Base-by-base conservation (phyloP, 108 stramenopile genomes). In the Craspedostauros australis region DNA sequence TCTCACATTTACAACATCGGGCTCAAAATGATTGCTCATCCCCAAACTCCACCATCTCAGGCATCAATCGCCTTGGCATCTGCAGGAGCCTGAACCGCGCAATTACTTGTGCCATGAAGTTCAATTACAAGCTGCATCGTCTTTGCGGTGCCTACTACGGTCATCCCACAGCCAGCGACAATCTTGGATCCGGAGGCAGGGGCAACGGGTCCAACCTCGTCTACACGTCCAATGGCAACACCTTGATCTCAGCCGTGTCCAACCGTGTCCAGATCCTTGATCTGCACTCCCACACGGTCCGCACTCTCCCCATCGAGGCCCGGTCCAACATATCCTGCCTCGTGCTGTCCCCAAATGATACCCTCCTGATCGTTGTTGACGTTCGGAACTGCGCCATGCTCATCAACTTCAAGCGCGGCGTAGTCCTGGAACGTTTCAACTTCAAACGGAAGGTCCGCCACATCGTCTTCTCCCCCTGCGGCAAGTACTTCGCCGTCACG, bases 71-170 rank as follows among this genome's bases (percentile, higher is more conserved):
- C n/a, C n/a, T n/a, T n/a, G n/a, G n/a, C n/a, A n/a, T n/a, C n/a
- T n/a, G n/a, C n/a, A n/a, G n/a, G n/a, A n/a, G n/a, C n/a, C n/a
- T n/a, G n/a, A n/a, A n/a, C n/a, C n/a, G n/a, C n/a, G n/a, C n/a
- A n/a, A n/a, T n/a, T n/a, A n/a, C n/a, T n/a, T n/a, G n/a, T n/a
- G n/a, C n/a, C n/a, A 88, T 88, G 91, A 88, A 88, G 64, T 95
- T 99, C 61, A 91, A 94, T 42, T 99, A 94, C 75, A 86, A 91
- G 34, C 77, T 99, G 15, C 85, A 87, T 32, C 75, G 96, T 28
- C 72, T 99, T 22, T 93, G 94, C 61, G 98, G 98, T 18, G 81
- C 88, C 20, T 95, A 95, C 19, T 96, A 98, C 68, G 89, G 89
- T 3, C 73, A 78, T 32, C 89, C 85, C 11, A 60, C 68, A 11